Conservation (phyloP, 768 basidiomycete genomes). For the Collybia sp. region DNA sequence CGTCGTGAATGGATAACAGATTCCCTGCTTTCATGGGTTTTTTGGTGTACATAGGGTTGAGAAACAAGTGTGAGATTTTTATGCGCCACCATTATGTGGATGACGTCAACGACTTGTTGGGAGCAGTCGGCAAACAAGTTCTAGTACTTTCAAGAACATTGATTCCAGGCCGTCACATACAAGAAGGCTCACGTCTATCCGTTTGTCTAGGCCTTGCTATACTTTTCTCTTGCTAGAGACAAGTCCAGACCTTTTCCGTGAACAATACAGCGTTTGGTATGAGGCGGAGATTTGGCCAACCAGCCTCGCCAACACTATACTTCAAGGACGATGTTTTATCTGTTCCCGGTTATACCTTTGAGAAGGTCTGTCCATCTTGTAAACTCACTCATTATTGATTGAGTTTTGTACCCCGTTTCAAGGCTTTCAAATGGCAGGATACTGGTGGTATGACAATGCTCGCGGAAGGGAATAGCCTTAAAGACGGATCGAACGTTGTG, state of each 20-base stretch:
- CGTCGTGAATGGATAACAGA: slow-evolving; percentile 11
- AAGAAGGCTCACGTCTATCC: neutral
- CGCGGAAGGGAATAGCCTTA: slow-evolving; percentile 64
- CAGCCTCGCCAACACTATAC: slow-evolving; percentile 53
- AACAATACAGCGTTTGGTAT: slow-evolving; percentile 20
- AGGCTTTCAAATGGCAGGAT: slow-evolving; percentile 68
- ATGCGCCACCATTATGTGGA: neutral
- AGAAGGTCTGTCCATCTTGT: slow-evolving; percentile 40
- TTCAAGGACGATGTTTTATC: slow-evolving; percentile 56
- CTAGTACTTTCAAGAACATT: too few relatives aligned
- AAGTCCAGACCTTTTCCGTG: neutral
- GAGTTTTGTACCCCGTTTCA: slow-evolving; percentile 4
- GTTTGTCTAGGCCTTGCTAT: neutral
- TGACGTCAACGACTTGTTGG: slow-evolving; percentile 9
- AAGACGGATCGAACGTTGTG: slow-evolving; percentile 63
- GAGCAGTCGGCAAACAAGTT: too few relatives aligned
- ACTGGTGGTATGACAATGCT: slow-evolving; percentile 68
- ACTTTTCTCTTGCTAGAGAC: neutral
- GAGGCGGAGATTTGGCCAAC: slow-evolving; percentile 51
- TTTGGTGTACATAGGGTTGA: neutral
- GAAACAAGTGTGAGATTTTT: neutral
- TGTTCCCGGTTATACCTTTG: slow-evolving; percentile 70
- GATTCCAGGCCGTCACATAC: too few relatives aligned
- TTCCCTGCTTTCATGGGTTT: neutral
- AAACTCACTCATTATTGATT: slow-evolving; percentile 1